Percentiles rank a stretch among this genome's conserved stretches.
These are phyloP conservation scores for Dactylorhiza incarnata DNA, from an alignment of 106 monocot genomes.

Conservation along the genomic window DNA sequence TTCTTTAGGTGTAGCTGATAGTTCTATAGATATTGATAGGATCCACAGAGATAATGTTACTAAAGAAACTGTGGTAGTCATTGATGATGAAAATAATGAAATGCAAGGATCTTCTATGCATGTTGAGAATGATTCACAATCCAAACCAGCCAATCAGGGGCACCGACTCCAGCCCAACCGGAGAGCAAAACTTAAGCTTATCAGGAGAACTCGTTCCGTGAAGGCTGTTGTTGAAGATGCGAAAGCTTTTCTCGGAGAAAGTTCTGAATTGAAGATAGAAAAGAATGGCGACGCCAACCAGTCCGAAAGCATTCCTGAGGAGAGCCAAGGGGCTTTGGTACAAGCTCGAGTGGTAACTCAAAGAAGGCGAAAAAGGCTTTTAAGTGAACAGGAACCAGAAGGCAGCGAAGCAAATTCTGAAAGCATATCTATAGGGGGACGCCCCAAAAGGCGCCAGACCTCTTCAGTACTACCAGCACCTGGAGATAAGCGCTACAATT, in stretches of 20 bases:
- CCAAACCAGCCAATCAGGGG: conserved; percentile 22
- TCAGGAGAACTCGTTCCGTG: conserved; percentile 41
- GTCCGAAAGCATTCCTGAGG: conserved; percentile 19
- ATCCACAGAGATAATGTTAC: conserved; percentile 21
- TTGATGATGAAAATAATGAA: conserved; percentile 29
- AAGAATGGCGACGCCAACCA: conserved; percentile 18
- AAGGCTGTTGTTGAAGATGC: conserved; percentile 61
- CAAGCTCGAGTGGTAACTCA: conserved; percentile 8
- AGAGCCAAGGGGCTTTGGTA: conserved; percentile 36
- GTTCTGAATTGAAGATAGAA: conserved; percentile 21
- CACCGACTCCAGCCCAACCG: conserved; percentile 15
- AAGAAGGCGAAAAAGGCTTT: conserved; percentile 34
- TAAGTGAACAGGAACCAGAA: conserved; percentile 44
- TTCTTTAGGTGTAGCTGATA: conserved; percentile 49
- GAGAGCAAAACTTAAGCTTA: conserved; percentile 27
- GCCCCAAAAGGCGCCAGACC: conserved; percentile 48
- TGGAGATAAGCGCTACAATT: conserved; percentile 57
- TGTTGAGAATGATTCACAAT: conserved; percentile 20
- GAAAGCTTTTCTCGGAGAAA: conserved; percentile 39
- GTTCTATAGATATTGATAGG: conserved; percentile 22
- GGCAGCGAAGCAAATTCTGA: conserved; percentile 60
- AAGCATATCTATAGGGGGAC: conserved; percentile 52
- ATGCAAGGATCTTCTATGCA: conserved; percentile 25
- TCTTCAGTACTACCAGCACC: conserved; percentile 15
- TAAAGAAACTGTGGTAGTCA: conserved; percentile 2